Conservation (phyloP, 2,329 filamentous ascomycete genomes). For the Aspergillus phoenicis region DNA sequence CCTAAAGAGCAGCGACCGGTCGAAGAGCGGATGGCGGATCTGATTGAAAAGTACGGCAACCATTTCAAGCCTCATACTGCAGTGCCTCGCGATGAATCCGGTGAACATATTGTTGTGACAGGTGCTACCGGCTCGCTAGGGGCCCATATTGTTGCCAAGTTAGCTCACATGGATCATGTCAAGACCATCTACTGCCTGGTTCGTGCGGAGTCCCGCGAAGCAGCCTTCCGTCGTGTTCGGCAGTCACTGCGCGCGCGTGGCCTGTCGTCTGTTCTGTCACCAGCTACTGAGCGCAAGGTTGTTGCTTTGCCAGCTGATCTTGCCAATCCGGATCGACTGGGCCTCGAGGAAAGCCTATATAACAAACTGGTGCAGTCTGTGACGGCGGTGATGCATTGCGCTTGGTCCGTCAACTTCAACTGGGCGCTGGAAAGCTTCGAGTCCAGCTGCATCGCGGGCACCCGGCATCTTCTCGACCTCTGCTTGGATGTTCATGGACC, state of each 20-base stretch:
- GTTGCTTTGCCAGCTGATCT: slow-evolving; percentile 53
- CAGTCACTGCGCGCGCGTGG: slow-evolving; percentile 44
- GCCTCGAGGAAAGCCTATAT: slow-evolving; percentile 49
- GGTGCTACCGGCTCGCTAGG: slow-evolving; percentile 69
- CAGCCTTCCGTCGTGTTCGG: slow-evolving; percentile 41
- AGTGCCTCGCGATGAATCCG: background rate
- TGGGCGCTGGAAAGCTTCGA: slow-evolving; percentile 59
- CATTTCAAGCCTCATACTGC: slow-evolving; percentile 20
- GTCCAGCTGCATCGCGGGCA: slow-evolving; percentile 51
- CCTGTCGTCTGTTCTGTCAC: slow-evolving; percentile 12
- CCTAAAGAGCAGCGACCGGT: slow-evolving; percentile 27
- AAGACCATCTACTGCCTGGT: slow-evolving; percentile 58
- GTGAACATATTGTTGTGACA: slow-evolving; percentile 29
- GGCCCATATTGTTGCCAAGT: slow-evolving; percentile 56
- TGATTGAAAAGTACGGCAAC: slow-evolving; percentile 42
- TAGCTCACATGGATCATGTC: slow-evolving; percentile 41
- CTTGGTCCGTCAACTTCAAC: slow-evolving; percentile 69
- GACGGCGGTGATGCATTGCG: slow-evolving; percentile 63
- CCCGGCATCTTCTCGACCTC: slow-evolving; percentile 47
- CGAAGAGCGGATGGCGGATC: slow-evolving; percentile 47
- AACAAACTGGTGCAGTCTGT: slow-evolving; percentile 43
- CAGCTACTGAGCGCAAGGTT: slow-evolving; percentile 39
- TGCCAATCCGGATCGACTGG: slow-evolving; percentile 46
- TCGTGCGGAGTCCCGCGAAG: slow-evolving; percentile 44
- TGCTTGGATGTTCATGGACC: slow-evolving; percentile 33